A percentile compares a stretch with the other conserved stretches of the same genome.
Conservation (phyloP, 345 rosid genomes). For the Lepidium africanum region DNA sequence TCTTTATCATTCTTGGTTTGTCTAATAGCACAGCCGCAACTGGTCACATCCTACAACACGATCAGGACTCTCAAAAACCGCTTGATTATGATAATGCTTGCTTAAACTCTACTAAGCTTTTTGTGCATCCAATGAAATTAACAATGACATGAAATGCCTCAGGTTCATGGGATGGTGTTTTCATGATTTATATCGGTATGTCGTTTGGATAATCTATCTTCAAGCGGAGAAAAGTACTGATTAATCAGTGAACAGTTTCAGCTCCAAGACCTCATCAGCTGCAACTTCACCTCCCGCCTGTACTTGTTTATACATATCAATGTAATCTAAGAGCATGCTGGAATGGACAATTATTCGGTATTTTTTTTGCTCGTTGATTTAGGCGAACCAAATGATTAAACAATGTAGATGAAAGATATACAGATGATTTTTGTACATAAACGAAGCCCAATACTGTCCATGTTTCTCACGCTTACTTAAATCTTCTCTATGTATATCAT, state of each 20-base stretch:
- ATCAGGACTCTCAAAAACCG: conserved; percentile 27
- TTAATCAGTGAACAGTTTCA: conserved; percentile 22
- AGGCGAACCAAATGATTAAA: conserved; percentile 2
- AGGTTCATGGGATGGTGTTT: conserved; percentile 98
- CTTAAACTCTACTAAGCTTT: neutral
- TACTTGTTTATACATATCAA: too few species aligned
- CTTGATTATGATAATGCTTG: neutral
- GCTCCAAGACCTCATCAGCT: conserved; percentile 2
- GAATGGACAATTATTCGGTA: neutral
- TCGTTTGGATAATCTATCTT: conserved; percentile 77
- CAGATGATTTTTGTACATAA: conserved; percentile 23
- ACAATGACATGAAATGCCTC: conserved; percentile 7
- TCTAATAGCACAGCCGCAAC: conserved; percentile 95
- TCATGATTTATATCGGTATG: conserved; percentile 84
- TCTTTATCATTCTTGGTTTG: too few species aligned
- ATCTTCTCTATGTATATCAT: too few species aligned
- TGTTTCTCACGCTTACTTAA: neutral
- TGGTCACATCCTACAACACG: conserved; percentile 87
- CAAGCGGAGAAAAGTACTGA: conserved; percentile 84
- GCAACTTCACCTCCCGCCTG: neutral
- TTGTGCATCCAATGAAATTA: neutral
- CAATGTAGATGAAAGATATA: conserved; percentile 18
- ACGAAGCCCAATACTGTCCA: neutral
- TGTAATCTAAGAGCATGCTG: neutral
- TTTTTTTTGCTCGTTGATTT: neutral